These are phyloP conservation scores for Tubosaeta sp. DNA, from an alignment of 768 basidiomycete genomes.

Conservation along the genomic window DNA sequence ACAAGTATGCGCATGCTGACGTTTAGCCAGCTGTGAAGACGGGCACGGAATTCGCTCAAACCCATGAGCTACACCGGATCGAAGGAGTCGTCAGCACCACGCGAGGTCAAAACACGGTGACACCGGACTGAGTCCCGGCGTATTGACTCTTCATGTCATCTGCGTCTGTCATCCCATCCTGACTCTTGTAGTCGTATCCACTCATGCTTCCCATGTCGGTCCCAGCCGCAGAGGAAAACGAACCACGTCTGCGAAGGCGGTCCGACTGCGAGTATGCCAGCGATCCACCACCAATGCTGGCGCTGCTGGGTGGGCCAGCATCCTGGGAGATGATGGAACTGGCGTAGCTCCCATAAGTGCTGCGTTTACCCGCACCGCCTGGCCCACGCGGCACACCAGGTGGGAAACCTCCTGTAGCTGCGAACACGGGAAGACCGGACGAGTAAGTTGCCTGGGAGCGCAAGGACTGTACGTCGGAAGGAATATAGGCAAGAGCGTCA, in stretches of 20 bases:
- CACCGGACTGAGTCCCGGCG: conserved; percentile 76
- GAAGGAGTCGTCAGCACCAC: conserved; percentile 1
- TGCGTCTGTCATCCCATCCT: conserved; percentile 73
- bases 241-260: conserved; percentile 70
- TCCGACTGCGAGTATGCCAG: conserved; percentile 92
- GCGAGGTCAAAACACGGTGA: conserved; percentile 70
- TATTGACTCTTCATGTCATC: conserved; percentile 92
- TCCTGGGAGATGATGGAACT: conserved; percentile 94
- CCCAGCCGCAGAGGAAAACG: conserved; percentile 73
- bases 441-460: conserved; percentile 96
- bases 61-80: conserved; percentile 8
- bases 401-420: conserved; percentile 64
- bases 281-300: conserved; percentile 57
- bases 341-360: conserved; percentile 75
- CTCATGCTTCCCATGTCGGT: conserved; percentile 76
- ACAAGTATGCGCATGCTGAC: conserved; percentile 6
- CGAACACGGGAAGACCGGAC: conserved; percentile 85
- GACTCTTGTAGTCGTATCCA: conserved; percentile 82
- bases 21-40: conserved; percentile 5
- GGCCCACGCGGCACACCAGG: conserved; percentile 57
- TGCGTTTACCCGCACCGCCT: conserved; percentile 64
- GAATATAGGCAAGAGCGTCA: conserved; percentile 90
- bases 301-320: conserved; percentile 54
- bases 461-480: conserved; percentile 92
- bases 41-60: conserved; percentile 12